phyloP scores from a whole-genome alignment of 2,329 filamentous ascomycete genomes.

The Ophiostoma ulmi region DNA sequence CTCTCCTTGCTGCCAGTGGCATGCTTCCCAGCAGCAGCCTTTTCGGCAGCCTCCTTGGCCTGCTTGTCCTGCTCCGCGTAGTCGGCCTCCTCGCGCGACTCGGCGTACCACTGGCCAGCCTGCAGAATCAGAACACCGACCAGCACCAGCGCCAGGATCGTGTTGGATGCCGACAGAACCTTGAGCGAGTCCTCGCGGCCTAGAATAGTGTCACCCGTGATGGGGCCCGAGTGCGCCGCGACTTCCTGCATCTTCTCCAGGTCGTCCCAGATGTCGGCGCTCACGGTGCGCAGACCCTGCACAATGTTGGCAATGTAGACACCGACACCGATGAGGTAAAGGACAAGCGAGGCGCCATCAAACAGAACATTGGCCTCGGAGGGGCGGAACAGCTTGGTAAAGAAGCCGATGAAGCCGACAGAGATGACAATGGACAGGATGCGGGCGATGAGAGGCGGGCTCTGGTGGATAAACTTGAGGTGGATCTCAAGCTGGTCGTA shows the following conservation, averaged over 20 bases:
- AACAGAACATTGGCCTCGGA: conserved; percentile 95
- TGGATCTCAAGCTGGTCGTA: conserved; percentile 83
- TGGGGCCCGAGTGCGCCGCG: conserved; percentile 38
- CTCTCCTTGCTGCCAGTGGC: conserved; percentile 21
- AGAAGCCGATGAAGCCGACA: conserved; percentile 80
- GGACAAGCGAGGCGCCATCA: conserved; percentile 72
- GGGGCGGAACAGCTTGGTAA: conserved; percentile 91
- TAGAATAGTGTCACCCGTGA: conserved; percentile 61
- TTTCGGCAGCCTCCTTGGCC: conserved; percentile 32
- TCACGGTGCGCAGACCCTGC: conserved; percentile 83
- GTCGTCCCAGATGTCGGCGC: conserved; percentile 57
- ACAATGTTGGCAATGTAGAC: conserved; percentile 96
- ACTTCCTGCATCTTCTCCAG: conserved; percentile 35
- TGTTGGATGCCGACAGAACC: conserved; percentile 90
- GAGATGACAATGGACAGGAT: conserved; percentile 91
- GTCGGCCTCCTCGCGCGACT: conserved; percentile 85
- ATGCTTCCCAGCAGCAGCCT: conserved; percentile 25
- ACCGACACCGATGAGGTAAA: conserved; percentile 81
- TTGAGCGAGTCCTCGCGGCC: conserved; percentile 83
- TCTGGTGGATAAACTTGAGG: conserved; percentile 84
- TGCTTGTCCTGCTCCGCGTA: conserved; percentile 56
- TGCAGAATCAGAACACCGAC: conserved; percentile 89
- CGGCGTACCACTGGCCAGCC: conserved; percentile 97
- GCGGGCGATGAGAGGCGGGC: conserved; percentile 84
- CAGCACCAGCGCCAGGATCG: conserved; percentile 86